Conservation (phyloP, 2,329 filamentous ascomycete genomes). For the Fusarium begoniae region DNA sequence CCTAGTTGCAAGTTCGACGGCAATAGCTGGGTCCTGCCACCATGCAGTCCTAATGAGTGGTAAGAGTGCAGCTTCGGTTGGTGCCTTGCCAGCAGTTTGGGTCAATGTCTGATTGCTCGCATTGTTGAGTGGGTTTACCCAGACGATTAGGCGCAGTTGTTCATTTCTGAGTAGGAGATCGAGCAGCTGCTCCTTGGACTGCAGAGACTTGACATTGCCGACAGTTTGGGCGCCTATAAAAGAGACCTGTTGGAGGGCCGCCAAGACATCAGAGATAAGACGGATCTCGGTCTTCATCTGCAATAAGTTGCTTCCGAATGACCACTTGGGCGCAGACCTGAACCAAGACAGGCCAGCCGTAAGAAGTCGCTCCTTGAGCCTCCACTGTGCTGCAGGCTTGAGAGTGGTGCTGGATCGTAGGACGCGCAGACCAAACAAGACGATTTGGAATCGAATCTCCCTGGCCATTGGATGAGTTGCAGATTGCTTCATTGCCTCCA, state of each 20-base stretch:
- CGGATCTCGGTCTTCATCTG: slow-evolving; percentile 94
- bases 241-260: slow-evolving; percentile 70
- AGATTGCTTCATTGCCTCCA: slow-evolving; percentile 76
- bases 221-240: slow-evolving; percentile 64
- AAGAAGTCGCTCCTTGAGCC: slow-evolving; percentile 87
- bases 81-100: slow-evolving; percentile 52
- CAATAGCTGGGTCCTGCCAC: slow-evolving; percentile 84
- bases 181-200: slow-evolving; percentile 85
- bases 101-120: slow-evolving; percentile 51
- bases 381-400: slow-evolving; percentile 73
- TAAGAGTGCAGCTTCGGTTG: slow-evolving; percentile 59
- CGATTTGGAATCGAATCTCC: slow-evolving; percentile 89
- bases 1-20: slow-evolving; percentile 82
- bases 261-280: slow-evolving; percentile 78
- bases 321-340: slow-evolving; percentile 83
- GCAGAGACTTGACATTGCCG: slow-evolving; percentile 71
- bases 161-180: slow-evolving; percentile 85
- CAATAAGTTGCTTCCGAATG: slow-evolving; percentile 91
- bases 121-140: slow-evolving; percentile 83
- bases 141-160: slow-evolving; percentile 83
- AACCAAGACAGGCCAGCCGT: slow-evolving; percentile 93
- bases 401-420: slow-evolving; percentile 76
- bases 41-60: slow-evolving; percentile 84
- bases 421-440: slow-evolving; percentile 83
- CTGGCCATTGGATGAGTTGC: slow-evolving; percentile 85